A percentile compares a stretch with the other conserved stretches of the same genome.
Conservation (phyloP, 306 rosid species). For the Glycine tomentella region DNA sequence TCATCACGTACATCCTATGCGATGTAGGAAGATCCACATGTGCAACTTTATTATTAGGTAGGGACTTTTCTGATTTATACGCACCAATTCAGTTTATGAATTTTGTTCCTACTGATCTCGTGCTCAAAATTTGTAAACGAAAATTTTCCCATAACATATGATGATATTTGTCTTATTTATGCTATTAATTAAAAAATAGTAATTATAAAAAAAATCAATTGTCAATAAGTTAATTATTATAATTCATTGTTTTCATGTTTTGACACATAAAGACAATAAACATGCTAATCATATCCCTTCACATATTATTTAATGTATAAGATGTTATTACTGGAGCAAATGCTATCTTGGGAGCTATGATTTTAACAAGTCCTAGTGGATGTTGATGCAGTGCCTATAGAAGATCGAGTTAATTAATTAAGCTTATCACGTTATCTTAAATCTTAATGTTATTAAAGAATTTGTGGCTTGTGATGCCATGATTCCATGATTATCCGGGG, state of each 20-base stretch:
- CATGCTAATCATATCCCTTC: constrained; percentile 30
- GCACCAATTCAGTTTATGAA: constrained; percentile 30
- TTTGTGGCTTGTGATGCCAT: constrained; percentile 41
- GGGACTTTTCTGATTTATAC: constrained; percentile 27
- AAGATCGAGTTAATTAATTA: constrained; percentile 29
- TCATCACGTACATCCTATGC: too few relatives aligned
- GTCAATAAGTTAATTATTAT: background rate
- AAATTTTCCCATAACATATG: background rate
- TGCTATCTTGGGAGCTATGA: constrained; percentile 20
- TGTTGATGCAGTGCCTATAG: constrained; percentile 49
- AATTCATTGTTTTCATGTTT: background rate
- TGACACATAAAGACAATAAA: constrained; percentile 21
- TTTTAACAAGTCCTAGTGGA: constrained; percentile 17
- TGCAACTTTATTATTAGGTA: constrained; percentile 22
- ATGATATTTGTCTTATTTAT: background rate
- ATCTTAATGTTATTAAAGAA: constrained; percentile 33
- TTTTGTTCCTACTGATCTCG: background rate
- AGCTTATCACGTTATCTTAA: constrained; percentile 6
- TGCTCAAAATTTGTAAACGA: background rate
- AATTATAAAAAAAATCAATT: constrained; percentile 9
- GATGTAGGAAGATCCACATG: too few relatives aligned
- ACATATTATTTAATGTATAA: constrained; percentile 21
- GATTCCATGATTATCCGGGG: constrained; percentile 43
- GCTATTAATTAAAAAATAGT: background rate
- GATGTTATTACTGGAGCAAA: constrained; percentile 19